Percentiles rank a stretch among this genome's conserved stretches.
Conservation (phyloP, 1,284 basidiomycete species). For the Melanopsichium pennsylvanicum region DNA sequence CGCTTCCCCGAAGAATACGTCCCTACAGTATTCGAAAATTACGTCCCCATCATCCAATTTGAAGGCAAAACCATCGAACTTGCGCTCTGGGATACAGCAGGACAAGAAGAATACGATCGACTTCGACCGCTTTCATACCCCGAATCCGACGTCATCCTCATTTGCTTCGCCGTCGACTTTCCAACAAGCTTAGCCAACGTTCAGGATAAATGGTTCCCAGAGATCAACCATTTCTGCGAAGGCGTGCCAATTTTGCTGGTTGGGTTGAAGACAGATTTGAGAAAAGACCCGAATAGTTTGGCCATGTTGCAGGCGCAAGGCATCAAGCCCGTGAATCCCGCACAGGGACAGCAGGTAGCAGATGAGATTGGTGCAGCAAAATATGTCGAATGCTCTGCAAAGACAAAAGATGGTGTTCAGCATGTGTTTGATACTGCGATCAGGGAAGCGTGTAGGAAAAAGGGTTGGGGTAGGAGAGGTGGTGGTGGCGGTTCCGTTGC, state of each 20-base stretch:
- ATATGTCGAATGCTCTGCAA: conserved; percentile 94
- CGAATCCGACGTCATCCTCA: conserved; percentile 90
- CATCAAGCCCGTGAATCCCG: conserved; percentile 79
- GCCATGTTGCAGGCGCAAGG: conserved; percentile 94
- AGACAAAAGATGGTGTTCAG: conserved; percentile 84
- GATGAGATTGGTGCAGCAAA: conserved; percentile 87
- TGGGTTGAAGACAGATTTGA: conserved; percentile 84
- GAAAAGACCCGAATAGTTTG: conserved; percentile 83
- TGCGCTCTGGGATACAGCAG: conserved; percentile 93
- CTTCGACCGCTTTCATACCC: conserved; percentile 76
- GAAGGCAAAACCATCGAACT: conserved; percentile 91
- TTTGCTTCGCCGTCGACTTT: conserved; percentile 90
- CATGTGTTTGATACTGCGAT: conserved; percentile 92
- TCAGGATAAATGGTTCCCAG: conserved; percentile 96
- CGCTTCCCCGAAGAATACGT: conserved; percentile 96
- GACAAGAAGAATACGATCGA: conserved; percentile 78
- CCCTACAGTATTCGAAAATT: conserved; percentile 90
- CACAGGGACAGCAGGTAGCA: conserved; percentile 73
- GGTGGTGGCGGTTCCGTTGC: conserved; percentile 64
- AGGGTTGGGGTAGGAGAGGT: conserved; percentile 26
- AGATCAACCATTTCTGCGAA: conserved; percentile 96
- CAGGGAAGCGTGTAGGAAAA: conserved; percentile 74
- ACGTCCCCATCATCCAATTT: conserved; percentile 87
- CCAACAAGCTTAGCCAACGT: conserved; percentile 93
- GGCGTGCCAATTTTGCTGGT: conserved; percentile 90